Evolutionary conservation across 257 asterid genomes (phyloP), one percentile per base, ranked within the genome.

Genomic region (Asclepias syriaca): DNA sequence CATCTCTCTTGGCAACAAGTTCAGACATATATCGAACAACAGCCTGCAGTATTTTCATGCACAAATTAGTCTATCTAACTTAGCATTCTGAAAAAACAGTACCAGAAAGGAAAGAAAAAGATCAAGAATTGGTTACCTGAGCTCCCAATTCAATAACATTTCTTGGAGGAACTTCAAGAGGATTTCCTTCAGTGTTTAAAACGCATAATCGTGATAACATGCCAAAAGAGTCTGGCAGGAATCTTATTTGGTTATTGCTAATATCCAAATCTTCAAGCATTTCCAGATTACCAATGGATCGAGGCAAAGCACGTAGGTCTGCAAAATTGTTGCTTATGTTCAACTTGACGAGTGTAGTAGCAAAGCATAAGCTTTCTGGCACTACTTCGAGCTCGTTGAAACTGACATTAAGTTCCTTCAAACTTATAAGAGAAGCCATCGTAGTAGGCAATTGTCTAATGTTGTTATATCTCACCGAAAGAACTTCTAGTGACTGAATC

Each of bases 321-420:
- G 97, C 96, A 37, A 92, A 92, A 77, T 92, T 92, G 87, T 86
- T 89, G 87, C 97, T 92, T 75, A 92, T 88, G 83, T 88, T 92
- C 87, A 92, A 72, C 81, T 88, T 89, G 45, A 88, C 87, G 14
- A 92, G 88, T 8, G 89, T 83, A 51, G 96, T 92, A 6, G 91
- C 97, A 72, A 92, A 90, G 86, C 97, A 92, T 81, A 92, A 77
- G 83, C 97, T 89, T 84, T 92, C 97, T 0, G 97, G 96, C 57
- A 92, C 90, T 14, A 86, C 78, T 80, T 89, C 97, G 6, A 89
- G 88, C 83, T 88, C 96, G 21, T 92, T 92, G 86, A 92, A 92
- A 78, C 97, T 92, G 51, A 84, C 75, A 76, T 92, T 81, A 22
- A 92, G 93, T 81, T 92, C 96, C 79, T 74, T 85, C 81, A 92